Base-by-base conservation (phyloP, 1,139 yeast genomes). In the Scheffersomyces quercinus region DNA sequence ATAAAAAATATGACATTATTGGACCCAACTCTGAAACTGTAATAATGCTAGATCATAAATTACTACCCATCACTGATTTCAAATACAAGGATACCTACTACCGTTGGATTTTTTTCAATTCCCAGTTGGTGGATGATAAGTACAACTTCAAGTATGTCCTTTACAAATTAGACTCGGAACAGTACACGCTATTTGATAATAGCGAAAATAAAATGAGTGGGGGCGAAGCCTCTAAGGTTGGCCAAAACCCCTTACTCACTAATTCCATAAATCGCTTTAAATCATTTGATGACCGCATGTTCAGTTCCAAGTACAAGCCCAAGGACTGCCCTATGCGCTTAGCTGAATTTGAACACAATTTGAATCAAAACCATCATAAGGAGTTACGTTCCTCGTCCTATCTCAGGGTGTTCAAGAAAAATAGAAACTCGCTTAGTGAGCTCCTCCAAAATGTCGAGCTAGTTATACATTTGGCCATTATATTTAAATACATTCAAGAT, bases 321-420 rank as follows among this genome's bases (percentile, higher is more conserved):
- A 31, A 31, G 35, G 20, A 13, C 5, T 10, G 20, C 8, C 35
- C 35, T 8, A 31, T 31, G 35, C 10, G 35, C 24, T 31, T 31
- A 20, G 35, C 35, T 31, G 35, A 31, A 12, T 31, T 31, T 31
- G 35, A 31, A 31, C 34, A 31, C 34, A 31, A 31, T 31, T 12
- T 31, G 11, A 12, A 16, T n/a, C 34, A 7, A 13, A 16, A 31
- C 15, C 8, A 14, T 13, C 24, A 31, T 10, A 31, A 31, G 20
- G 11, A 6, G 10, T 13, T 31, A 15, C 35, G 20, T 10, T 20
- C 35, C n/a, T 31, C 35, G 6, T 20, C 20, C 24, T 31, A 31
- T 8, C 35, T 31, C 10, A 31, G 15, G 20, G n/a, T 31, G 8
- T 31, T 31, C n/a, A 31, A 31, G n/a, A 14, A 15, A 11, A 15